Conservation (phyloP, 176 grass and related monocot genomes). For the Bothriochloa decipiens region DNA sequence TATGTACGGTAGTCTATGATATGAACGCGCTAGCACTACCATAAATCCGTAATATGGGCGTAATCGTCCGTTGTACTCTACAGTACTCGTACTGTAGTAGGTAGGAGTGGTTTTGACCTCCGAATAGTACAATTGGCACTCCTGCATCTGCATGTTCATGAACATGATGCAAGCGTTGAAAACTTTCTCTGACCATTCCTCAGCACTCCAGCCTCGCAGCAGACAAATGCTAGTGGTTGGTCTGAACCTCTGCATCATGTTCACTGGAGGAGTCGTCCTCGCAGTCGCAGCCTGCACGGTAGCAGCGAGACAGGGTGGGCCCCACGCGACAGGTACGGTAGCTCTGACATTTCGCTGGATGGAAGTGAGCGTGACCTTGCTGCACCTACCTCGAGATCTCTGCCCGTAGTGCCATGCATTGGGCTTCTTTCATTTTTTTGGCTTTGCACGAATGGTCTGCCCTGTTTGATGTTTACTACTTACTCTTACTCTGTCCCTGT, state of each 20-base stretch:
- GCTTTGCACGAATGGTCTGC: too few species aligned
- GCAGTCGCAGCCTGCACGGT: slow-evolving; percentile 32
- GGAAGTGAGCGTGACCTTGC: slow-evolving; percentile 22
- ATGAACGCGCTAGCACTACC: too few species aligned
- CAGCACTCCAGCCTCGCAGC: too few species aligned
- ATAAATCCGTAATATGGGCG: too few species aligned
- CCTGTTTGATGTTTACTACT: too few species aligned
- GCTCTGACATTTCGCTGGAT: slow-evolving; percentile 31
- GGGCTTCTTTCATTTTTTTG: too few species aligned
- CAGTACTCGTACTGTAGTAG: too few species aligned
- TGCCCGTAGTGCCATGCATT: slow-evolving; percentile 17
- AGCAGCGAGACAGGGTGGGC: slow-evolving; percentile 3
- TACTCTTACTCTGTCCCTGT: too few species aligned
- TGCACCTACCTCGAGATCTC: slow-evolving; percentile 32
- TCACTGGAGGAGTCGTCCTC: not conserved
- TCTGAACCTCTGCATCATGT: not conserved
- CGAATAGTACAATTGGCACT: too few species aligned
- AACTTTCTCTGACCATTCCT: not conserved
- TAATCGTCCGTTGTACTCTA: too few species aligned
- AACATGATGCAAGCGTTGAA: slow-evolving; percentile 35
- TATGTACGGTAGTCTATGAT: too few species aligned
- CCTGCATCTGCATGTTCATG: not conserved
- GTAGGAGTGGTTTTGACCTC: too few species aligned
- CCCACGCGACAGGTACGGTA: not conserved
- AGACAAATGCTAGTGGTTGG: not conserved